Percentiles rank a stretch among this genome's conserved stretches.
phyloP scores from a whole-genome alignment of 2,329 filamentous ascomycete genomes.

The Pseudocercospora pini-densiflorae region DNA sequence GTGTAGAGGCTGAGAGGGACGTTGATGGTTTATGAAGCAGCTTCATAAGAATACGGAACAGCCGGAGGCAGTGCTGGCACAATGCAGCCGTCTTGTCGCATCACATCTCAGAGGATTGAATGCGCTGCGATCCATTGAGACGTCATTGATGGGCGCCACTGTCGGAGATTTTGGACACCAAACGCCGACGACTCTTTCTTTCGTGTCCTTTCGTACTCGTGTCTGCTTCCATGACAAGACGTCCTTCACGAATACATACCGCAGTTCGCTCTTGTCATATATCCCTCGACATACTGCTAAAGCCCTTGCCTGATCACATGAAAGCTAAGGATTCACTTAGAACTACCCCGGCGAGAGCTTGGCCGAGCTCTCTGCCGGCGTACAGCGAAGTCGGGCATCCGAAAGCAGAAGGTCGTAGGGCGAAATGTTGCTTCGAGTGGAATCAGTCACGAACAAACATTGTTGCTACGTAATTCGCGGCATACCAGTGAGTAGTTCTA shows the following conservation, averaged over 20 bases:
- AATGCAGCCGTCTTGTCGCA: background rate
- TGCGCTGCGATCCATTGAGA: background rate
- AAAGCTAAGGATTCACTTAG: background rate
- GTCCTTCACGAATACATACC: background rate
- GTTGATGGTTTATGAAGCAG: background rate
- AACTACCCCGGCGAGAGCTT: background rate
- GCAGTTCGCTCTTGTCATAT: too few relatives aligned
- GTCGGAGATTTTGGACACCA: background rate
- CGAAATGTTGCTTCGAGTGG: background rate
- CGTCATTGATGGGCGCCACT: background rate
- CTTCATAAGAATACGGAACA: conserved; percentile 2
- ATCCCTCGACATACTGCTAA: too few relatives aligned
- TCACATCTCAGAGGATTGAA: background rate
- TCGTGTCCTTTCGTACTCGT: background rate
- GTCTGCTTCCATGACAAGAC: background rate
- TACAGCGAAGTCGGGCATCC: background rate
- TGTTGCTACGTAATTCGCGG: conserved; percentile 1
- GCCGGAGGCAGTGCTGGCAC: conserved; percentile 17
- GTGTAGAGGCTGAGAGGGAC: background rate
- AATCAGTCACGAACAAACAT: background rate
- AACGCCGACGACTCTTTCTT: background rate
- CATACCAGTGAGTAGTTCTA: background rate
- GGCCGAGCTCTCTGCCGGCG: background rate
- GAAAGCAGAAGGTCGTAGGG: conserved; percentile 4
- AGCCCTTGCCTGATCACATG: background rate